These are phyloP conservation scores for Verruconis gallopava DNA, from an alignment of 2,329 filamentous ascomycete species.

Conservation along the genomic window DNA sequence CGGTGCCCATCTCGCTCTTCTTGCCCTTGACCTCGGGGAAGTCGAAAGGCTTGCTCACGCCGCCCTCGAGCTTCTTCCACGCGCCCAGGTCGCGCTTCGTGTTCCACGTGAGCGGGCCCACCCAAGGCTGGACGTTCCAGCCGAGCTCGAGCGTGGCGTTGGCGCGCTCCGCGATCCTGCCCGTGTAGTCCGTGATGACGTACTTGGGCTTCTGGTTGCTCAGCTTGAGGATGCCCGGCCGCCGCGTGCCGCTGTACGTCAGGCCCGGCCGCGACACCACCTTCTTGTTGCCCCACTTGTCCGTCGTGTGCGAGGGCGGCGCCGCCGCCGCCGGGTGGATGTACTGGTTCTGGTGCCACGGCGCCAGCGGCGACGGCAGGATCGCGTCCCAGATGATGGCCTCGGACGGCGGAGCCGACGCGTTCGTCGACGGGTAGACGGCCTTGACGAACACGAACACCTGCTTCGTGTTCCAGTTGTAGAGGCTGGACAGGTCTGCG, in stretches of 20 bases:
- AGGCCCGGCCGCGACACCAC: slow-evolving; percentile 4
- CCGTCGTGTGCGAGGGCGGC: slow-evolving; percentile 45
- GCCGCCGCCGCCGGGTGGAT: slow-evolving; percentile 41
- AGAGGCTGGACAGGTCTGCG: slow-evolving; percentile 71
- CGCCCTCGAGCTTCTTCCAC: slow-evolving; percentile 55
- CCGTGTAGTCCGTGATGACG: slow-evolving; percentile 82
- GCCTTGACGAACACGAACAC: slow-evolving; percentile 93
- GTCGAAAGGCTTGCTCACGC: slow-evolving; percentile 49
- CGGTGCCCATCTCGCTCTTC: slow-evolving; percentile 34
- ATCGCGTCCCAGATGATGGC: slow-evolving; percentile 95
- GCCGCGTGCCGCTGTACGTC: slow-evolving; percentile 17
- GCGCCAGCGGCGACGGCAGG: slow-evolving; percentile 60
- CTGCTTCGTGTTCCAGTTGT: slow-evolving; percentile 99
- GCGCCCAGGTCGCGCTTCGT: slow-evolving; percentile 34
- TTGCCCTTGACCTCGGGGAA: slow-evolving; percentile 38
- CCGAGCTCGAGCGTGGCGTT: slow-evolving; percentile 71
- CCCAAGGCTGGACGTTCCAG: slow-evolving; percentile 98
- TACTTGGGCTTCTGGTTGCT: slow-evolving; percentile 89
- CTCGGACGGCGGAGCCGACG: slow-evolving; percentile 35
- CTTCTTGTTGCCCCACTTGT: slow-evolving; percentile 36
- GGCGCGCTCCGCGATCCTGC: slow-evolving; percentile 58
- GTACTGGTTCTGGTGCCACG: slow-evolving; percentile 37
- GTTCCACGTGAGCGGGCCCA: slow-evolving; percentile 74
- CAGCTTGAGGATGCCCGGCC: slow-evolving; percentile 59
- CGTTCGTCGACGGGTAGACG: slow-evolving; percentile 42